These are phyloP conservation scores for Cladobotryum protrusum DNA, from an alignment of 2,329 filamentous ascomycete species.

Conservation along the genomic window DNA sequence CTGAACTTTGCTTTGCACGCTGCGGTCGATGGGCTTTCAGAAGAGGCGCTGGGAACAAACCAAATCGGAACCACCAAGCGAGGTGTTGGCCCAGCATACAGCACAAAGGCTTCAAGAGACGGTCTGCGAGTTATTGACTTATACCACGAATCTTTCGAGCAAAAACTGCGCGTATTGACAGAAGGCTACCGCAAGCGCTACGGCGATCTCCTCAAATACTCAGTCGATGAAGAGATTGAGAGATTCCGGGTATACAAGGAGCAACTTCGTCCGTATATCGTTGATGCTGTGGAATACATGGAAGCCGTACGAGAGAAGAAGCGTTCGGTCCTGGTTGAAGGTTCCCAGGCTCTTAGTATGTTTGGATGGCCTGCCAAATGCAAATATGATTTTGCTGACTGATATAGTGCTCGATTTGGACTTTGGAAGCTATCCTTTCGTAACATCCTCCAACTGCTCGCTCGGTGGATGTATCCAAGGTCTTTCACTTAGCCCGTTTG, in stretches of 20 bases:
- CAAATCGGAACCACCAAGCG: neutral
- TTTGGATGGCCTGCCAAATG: too few species aligned
- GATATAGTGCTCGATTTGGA: constrained; percentile 7
- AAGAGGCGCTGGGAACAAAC: constrained; percentile 40
- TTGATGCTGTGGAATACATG: constrained; percentile 61
- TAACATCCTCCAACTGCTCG: too few species aligned
- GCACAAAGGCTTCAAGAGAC: neutral
- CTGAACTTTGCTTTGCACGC: constrained; percentile 61
- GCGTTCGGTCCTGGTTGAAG: too few species aligned
- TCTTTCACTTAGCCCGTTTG: too few species aligned
- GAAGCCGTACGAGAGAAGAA: constrained; percentile 50
- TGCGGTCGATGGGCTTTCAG: constrained; percentile 64
- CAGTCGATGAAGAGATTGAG: constrained; percentile 63
- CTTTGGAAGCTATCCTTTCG: neutral
- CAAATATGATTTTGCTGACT: too few species aligned
- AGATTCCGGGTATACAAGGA: constrained; percentile 54
- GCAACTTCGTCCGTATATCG: constrained; percentile 52
- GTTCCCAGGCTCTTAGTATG: too few species aligned
- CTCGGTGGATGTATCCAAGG: neutral
- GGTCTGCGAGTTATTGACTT: constrained; percentile 32
- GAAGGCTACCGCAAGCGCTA: constrained; percentile 58
- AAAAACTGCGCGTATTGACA: constrained; percentile 56
- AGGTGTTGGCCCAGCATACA: constrained; percentile 11
- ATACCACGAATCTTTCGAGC: constrained; percentile 58
- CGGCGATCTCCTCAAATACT: constrained; percentile 58